Percentiles rank a stretch among this genome's conserved stretches.
phyloP scores from a whole-genome alignment of 345 rosid species.

The Eucalyptus victrix region DNA sequence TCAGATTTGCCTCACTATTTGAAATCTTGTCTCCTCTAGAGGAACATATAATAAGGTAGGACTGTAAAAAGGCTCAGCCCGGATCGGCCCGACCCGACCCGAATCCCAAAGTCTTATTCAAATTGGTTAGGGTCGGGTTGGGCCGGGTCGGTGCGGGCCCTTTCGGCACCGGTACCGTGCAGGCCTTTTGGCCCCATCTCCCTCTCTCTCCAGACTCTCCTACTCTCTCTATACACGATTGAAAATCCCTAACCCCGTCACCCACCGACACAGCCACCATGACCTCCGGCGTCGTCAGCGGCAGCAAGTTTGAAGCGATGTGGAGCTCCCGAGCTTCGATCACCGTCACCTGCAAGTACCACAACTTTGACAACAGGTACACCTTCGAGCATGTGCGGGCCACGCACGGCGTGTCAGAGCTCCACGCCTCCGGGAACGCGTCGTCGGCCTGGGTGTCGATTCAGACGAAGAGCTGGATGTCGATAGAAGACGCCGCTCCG shows the following conservation, averaged over 20 bases:
- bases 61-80: too few relatives aligned
- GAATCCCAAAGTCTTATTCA: too few relatives aligned
- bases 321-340: constrained; percentile 83
- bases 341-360: constrained; percentile 79
- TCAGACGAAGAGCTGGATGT: constrained; percentile 89
- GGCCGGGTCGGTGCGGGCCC: too few relatives aligned
- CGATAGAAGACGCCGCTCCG: constrained; percentile 46
- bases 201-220: too few relatives aligned
- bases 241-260: too few relatives aligned
- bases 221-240: too few relatives aligned
- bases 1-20: background rate
- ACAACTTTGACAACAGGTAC: constrained; percentile 82
- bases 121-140: too few relatives aligned
- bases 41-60: background rate
- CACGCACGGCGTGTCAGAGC: constrained; percentile 75
- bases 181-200: too few relatives aligned
- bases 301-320: constrained; percentile 67
- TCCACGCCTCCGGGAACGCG: constrained; percentile 90
- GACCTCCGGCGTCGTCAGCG: constrained; percentile 71
- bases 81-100: too few relatives aligned
- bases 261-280: constrained; percentile 12
- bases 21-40: background rate
- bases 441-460: constrained; percentile 88
- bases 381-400: constrained; percentile 91
- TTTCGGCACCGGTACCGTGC: too few relatives aligned